Conservation (phyloP, 345 rosid genomes). For the Xanthoceras sorbifolium region DNA sequence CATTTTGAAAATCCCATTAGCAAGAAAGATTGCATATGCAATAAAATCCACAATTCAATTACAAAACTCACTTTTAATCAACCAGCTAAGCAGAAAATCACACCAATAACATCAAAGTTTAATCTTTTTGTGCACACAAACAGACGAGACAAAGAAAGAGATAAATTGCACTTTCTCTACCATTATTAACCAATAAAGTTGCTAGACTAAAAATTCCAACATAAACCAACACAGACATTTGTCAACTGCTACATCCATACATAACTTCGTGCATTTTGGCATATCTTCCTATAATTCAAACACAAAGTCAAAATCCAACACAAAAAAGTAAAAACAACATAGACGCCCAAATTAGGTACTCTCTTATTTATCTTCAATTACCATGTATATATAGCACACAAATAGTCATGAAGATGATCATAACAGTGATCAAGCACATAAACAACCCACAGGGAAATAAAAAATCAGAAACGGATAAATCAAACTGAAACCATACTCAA, state of each 20-base stretch:
- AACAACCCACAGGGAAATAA: conserved; percentile 14
- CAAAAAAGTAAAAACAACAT: background rate
- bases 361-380: conserved; percentile 2
- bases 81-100: background rate
- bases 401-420: conserved; percentile 5
- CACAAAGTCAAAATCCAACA: background rate
- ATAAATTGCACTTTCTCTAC: background rate
- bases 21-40: background rate
- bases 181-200: background rate
- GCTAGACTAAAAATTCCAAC: background rate
- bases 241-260: too few relatives aligned
- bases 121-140: background rate
- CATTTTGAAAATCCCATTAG: background rate
- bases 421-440: conserved; percentile 11
- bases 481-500: conserved; percentile 5
- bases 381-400: background rate
- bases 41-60: background rate
- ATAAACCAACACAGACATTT: background rate
- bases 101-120: background rate
- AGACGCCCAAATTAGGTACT: conserved; percentile 4
- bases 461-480: background rate
- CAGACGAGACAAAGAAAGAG: background rate
- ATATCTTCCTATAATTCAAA: background rate
- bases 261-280: background rate
- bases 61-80: background rate